These are phyloP conservation scores for Gracilaria gracilis DNA, from an alignment of 23 red algal genomes.

Conservation along the genomic window DNA sequence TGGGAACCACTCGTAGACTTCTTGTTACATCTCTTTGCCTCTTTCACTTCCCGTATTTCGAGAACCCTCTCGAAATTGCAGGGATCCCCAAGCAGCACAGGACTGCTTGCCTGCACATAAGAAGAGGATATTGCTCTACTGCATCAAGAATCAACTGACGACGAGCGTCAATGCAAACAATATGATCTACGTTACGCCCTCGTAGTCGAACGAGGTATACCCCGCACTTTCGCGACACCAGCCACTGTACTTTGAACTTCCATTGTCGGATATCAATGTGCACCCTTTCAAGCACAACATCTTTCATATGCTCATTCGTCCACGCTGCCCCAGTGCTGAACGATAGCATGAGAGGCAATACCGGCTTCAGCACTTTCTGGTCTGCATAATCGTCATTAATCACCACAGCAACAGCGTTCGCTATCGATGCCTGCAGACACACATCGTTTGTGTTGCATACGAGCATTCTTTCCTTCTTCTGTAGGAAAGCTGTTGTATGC, in stretches of 20 bases:
- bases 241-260: background rate
- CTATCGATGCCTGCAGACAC: background rate
- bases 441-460: background rate
- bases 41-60: no score
- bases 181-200: background rate
- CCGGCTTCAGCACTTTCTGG: background rate
- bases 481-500: background rate
- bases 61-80: no score
- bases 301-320: background rate
- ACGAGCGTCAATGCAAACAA: background rate
- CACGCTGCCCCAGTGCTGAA: background rate
- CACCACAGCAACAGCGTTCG: background rate
- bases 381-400: background rate
- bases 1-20: no score
- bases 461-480: background rate
- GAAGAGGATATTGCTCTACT: background rate
- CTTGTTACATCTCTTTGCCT: no score
- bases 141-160: background rate
- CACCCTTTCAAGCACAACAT: background rate
- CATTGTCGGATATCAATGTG: background rate
- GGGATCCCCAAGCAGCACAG: background rate
- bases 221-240: background rate
- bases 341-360: background rate
- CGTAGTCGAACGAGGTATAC: background rate
- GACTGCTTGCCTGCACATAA: background rate